Evolutionary conservation across 441 rosid species (phyloP).

Genomic region (Arabidopsis hybrid): DNA sequence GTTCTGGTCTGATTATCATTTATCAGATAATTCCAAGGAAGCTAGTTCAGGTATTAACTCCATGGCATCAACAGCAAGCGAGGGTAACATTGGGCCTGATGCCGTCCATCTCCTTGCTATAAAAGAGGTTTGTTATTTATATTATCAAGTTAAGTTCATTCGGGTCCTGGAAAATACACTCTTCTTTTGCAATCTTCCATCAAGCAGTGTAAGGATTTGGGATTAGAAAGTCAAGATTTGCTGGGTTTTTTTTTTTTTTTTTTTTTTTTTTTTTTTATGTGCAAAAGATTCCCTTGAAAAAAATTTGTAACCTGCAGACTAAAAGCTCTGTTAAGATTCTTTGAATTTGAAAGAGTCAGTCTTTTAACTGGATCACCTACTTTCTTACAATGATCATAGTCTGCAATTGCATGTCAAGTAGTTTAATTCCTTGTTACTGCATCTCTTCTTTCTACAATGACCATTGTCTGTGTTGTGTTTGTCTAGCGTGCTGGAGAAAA

Average conservation of each 20-base stretch:
- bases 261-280: constrained; percentile 15
- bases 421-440: constrained; percentile 28
- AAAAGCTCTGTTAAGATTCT: neutral
- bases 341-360: constrained; percentile 12
- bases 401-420: constrained; percentile 10
- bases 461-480: constrained; percentile 21
- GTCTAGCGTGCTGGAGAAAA: constrained; percentile 11
- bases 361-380: constrained; percentile 2
- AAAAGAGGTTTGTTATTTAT: constrained; percentile 74
- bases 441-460: neutral
- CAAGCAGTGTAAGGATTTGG: constrained; percentile 19
- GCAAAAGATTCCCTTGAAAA: neutral
- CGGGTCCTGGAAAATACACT: constrained; percentile 4
- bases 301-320: neutral
- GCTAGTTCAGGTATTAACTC: constrained; percentile 82
- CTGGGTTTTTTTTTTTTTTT: neutral
- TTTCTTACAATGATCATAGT: constrained; percentile 1
- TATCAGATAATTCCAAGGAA: constrained; percentile 79
- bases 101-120: constrained; percentile 95
- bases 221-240: constrained; percentile 9
- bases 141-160: neutral
- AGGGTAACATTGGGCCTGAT: constrained; percentile 86
- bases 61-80: constrained; percentile 62
- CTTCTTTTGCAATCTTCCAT: constrained; percentile 27
- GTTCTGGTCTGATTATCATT: constrained; percentile 34